A percentile compares a stretch with the other conserved stretches of the same genome.
These are phyloP conservation scores for Plasmodium blacklocki DNA, from an alignment of 169 alveolate genomes.

Conservation along the genomic window DNA sequence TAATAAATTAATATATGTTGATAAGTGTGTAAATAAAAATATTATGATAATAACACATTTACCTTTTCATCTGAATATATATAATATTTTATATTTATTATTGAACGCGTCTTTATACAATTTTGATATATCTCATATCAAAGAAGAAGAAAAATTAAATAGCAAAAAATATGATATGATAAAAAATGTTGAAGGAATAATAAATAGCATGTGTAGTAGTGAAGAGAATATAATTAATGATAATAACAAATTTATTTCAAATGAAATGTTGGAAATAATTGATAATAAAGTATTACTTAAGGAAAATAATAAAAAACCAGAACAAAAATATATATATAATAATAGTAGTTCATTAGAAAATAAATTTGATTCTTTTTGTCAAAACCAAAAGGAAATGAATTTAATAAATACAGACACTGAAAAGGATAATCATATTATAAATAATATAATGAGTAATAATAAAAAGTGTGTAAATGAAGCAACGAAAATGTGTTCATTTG, in stretches of 20 bases:
- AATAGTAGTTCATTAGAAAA: background rate
- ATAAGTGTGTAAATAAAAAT: conserved; percentile 63
- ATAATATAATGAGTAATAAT: background rate
- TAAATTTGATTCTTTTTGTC: background rate
- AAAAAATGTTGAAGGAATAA: too few relatives aligned
- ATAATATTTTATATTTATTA: conserved; percentile 51
- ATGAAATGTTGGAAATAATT: background rate
- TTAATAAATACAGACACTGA: too few relatives aligned
- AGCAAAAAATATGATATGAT: background rate
- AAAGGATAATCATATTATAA: background rate
- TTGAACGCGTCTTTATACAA: conserved; percentile 44
- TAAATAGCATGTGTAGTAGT: too few relatives aligned
- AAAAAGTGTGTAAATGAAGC: background rate
- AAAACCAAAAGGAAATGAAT: background rate
- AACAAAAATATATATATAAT: background rate
- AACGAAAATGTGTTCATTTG: conserved; percentile 22
- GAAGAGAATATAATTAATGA: too few relatives aligned
- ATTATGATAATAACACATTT: conserved; percentile 67
- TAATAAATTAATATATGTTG: conserved; percentile 73
- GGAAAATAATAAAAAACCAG: background rate
- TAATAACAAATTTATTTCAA: background rate
- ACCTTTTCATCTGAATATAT: conserved; percentile 57
- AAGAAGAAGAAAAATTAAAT: background rate
- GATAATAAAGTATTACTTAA: background rate
- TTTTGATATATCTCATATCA: background rate